Evolutionary conservation across 441 rosid genomes (phyloP), one percentile per base, ranked within the genome.

Genomic region (Gossypium davidsonii): DNA sequence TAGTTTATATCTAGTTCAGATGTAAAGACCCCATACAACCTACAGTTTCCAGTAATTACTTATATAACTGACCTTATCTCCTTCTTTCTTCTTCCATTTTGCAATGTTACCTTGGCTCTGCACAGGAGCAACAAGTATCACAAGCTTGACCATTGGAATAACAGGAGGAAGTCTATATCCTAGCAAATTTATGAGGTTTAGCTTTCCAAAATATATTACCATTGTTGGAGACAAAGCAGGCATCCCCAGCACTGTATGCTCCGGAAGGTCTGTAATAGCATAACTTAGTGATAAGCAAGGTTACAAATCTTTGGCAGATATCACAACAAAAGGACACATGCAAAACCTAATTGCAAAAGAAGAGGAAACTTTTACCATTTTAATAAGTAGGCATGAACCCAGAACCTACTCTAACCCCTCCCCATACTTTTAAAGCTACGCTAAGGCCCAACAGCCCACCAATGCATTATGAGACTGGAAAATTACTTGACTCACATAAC

Each of bases 141-240:
- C 31, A 57, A 74, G 26, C 60, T 55, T 68, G 60, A 79, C 59
- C 77, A 79, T 77, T 75, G n/a, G 34, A 71, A 66, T 71, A 58
- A 77, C 69, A 37, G 74, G 72, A 46, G 51, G 77, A 64, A 59
- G 46, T 12, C 37, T 53, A 69, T 28, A 17, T 60, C 10, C 1
- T 39, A 53, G 49, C n/a, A 12, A 55, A 70, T 56, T 18, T 39
- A 34, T 17, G 46, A 34, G 48, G 63, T 51, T 34, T 12, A 37
- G 64, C 15, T 4, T 70, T 42, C 46, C 60, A 66, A 64, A 55
- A 72, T 52, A 66, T 79, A 88, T 77, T 83, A 94, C 98, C 98
- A 94, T 94, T 61, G 97, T 89, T 12, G 97, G 98, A 76, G 98
- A 94, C 83, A 91, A 85, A 67, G 98, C 98, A 42, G 98, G 98